Percentiles rank a stretch among this genome's conserved stretches.
Evolutionary conservation across 1,139 yeast genomes (phyloP).

Genomic region (Pichia inconspicua): DNA sequence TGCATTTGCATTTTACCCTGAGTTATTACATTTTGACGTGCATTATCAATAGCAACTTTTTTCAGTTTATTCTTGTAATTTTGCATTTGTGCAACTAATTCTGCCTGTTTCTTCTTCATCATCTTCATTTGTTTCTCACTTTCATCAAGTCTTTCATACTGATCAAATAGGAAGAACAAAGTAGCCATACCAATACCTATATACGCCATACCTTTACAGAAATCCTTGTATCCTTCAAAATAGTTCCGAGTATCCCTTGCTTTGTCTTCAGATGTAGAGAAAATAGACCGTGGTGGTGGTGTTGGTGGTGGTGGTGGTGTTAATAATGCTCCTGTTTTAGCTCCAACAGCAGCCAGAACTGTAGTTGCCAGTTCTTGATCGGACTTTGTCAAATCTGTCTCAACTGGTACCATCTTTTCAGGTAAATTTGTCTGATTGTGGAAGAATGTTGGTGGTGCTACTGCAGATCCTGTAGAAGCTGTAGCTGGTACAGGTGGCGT

Average conservation of each 20-base stretch:
- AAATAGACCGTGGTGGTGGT: not conserved
- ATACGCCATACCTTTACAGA: slow-evolving; percentile 13
- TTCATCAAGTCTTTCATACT: slow-evolving; percentile 20
- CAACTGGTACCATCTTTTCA: not conserved
- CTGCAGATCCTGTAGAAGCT: not conserved
- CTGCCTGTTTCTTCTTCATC: slow-evolving; percentile 23
- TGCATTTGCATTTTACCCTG: slow-evolving; percentile 56
- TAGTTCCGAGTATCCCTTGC: slow-evolving; percentile 3
- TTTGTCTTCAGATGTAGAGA: not conserved
- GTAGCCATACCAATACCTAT: slow-evolving; percentile 10
- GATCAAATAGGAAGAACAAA: slow-evolving; percentile 11
- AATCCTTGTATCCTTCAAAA: slow-evolving; percentile 8
- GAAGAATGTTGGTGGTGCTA: slow-evolving; percentile 7
- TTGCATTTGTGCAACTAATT: slow-evolving; percentile 23
- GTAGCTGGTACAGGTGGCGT: not conserved
- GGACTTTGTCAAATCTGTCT: not conserved
- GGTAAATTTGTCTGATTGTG: slow-evolving; percentile 9
- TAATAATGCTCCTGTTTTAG: not conserved
- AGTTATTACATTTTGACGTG: slow-evolving; percentile 34
- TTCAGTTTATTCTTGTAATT: slow-evolving; percentile 23
- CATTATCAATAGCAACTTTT: slow-evolving; percentile 39
- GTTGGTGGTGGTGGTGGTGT: not conserved
- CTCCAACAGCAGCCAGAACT: not conserved
- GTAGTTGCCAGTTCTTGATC: not conserved
- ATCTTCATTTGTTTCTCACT: slow-evolving; percentile 17